Base-by-base conservation (phyloP, 805 yeast genomes). In the Yarrowia sp. region DNA sequence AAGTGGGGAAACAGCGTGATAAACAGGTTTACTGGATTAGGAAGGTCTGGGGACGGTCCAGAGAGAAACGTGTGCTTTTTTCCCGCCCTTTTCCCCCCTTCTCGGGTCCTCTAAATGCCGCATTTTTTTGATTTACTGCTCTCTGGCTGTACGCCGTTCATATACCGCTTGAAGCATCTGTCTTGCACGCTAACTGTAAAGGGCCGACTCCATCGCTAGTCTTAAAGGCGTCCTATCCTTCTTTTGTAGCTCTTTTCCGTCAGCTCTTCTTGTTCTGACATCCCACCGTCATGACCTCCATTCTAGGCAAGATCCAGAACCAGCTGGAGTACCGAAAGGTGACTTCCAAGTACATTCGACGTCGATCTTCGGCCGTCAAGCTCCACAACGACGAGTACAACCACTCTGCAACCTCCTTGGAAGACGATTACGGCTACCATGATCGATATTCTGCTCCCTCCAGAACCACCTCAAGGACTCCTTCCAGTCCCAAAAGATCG, bases 291-390 rank as follows among this genome's bases (percentile, higher is more conserved):
- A 54, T 54, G 61, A 54, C 61, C 17, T 54, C 61, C 8, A 36
- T 71, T 14, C 52, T 71, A 16, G 68, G 66, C 43, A 62, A 54
- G 17, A 64, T 71, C 49, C 67, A 65, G 49, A 68, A 66, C 49
- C 69, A 69, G 40, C 66, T 71, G 38, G 73, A 71, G 65, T 67
- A 68, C 65, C 69, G 72, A 11, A 68, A 70, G 36, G 70, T 71
- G 16, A 62, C 70, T 11, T 68, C 70, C 67, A 69, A 68, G 24
- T 70, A 71, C 66, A 67, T 70, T n/a, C 67, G 67, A 52, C 67
- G 74, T 3, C 66, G 73, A 28, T 68, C 71, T 64, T 65, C 54
- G 12, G 73, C 72, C 14, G 52, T 68, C 22, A 64, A 61, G 19
- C 71, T 71, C 24, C 70, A 54, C 16, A 54, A 38, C 16, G 61